A percentile compares a stretch with the other conserved stretches of the same genome.
Evolutionary conservation across 805 yeast genomes (phyloP).

Genomic region (Cephaloascus fragrans): DNA sequence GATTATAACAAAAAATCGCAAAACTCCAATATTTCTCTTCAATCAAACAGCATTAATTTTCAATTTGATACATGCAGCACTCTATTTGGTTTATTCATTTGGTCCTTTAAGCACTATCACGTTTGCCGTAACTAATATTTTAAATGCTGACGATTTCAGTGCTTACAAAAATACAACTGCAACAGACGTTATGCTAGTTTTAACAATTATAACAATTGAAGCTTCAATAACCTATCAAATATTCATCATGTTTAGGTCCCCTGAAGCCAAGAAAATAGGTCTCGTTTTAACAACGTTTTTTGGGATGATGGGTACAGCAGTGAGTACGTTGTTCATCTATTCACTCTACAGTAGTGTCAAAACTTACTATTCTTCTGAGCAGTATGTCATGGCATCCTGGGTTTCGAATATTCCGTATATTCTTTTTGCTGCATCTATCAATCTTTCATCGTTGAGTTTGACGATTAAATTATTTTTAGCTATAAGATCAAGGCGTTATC

Average conservation of each 20-base stretch:
- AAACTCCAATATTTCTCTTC: constrained; percentile 63
- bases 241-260: constrained; percentile 56
- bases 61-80: constrained; percentile 48
- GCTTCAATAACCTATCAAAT: constrained; percentile 64
- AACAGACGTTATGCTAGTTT: constrained; percentile 46
- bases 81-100: constrained; percentile 44
- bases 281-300: constrained; percentile 25
- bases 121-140: constrained; percentile 22
- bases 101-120: constrained; percentile 44
- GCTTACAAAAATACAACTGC: constrained; percentile 48
- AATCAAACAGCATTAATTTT: constrained; percentile 53
- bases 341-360: constrained; percentile 35
- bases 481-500: constrained; percentile 55
- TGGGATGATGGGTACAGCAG: constrained; percentile 37
- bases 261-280: constrained; percentile 35
- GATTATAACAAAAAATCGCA: constrained; percentile 40
- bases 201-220: constrained; percentile 55
- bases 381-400: constrained; percentile 16
- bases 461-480: constrained; percentile 60
- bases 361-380: constrained; percentile 9
- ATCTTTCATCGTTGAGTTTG: constrained; percentile 51
- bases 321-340: constrained; percentile 50
- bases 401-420: constrained; percentile 46
- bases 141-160: constrained; percentile 14
- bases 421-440: constrained; percentile 60